phyloP scores from a whole-genome alignment of 2,329 filamentous ascomycete species.

The Colletotrichum filicis region DNA sequence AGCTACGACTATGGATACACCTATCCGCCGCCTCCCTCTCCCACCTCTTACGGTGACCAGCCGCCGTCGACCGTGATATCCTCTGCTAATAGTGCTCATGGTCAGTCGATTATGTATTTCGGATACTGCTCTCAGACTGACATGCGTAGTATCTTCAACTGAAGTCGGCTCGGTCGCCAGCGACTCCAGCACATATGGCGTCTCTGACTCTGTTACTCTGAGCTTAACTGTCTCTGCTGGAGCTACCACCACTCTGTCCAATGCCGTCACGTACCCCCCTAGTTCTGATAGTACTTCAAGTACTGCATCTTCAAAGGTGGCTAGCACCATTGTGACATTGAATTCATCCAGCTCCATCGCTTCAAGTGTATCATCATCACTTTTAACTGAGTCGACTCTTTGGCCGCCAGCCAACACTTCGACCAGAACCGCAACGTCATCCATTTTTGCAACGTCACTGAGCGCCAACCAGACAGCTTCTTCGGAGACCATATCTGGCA shows the following conservation, averaged over 20 bases:
- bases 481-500: constrained; percentile 6
- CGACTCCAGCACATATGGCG: neutral
- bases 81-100: neutral
- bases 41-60: constrained; percentile 25
- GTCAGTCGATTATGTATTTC: neutral
- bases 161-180: neutral
- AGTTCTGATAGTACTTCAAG: neutral
- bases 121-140: neutral
- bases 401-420: neutral
- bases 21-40: neutral
- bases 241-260: neutral
- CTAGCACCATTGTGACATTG: neutral
- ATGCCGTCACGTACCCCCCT: neutral
- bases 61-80: neutral
- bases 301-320: neutral
- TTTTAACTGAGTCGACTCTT: neutral
- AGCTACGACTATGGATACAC: constrained; percentile 35
- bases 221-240: neutral
- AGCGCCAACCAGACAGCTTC: neutral
- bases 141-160: neutral
- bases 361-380: neutral
- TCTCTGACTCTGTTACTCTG: neutral
- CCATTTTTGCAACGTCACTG: neutral
- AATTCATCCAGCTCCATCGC: neutral
- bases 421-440: neutral